Base-by-base conservation (phyloP, 1,284 basidiomycete genomes). In the Anthracocystis panici-leucophaei region DNA sequence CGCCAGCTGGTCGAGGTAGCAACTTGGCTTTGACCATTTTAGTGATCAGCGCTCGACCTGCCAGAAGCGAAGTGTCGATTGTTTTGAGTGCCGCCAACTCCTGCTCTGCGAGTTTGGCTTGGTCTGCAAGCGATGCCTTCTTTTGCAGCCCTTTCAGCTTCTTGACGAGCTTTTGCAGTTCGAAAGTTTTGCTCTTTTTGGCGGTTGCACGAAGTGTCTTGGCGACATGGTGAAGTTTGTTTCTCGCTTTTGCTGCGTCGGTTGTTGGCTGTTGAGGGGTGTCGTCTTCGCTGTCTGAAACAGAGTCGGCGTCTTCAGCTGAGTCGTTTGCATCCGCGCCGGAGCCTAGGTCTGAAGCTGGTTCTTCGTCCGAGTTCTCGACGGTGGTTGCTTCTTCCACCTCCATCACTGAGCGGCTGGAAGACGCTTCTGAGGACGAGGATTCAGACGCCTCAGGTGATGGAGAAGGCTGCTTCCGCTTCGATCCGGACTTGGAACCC, bases 101-200 rank as follows among this genome's bases (percentile, higher is more conserved):
- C 6, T 84, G 86, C 83, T 92, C 93, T 7, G 59, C 59, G 0
- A 60, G 41, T 3, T 27, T 10, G 9, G 65, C 59, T 44, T 69
- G 65, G 1, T 57, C 50, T 3, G 66, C 31, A 25, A 91, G 86
- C 42, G 53, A 57, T 2, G 40, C 1, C 33, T 65, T 75, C 60
- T 75, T 86, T 65, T 88, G 87, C 61, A 91, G 84, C 52, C 88
- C 88, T 86, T 92, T 95, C 64, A 95, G 86, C 86, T 90, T 92
- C 87, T 94, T 95, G 57, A 95, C 89, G 16, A 92, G 86, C 81
- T 92, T 92, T 85, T 92, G 92, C 0, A 90, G 89, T 86, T 97
- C 95, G 75, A 93, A 93, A 0, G 89, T 87, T 84, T 91, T 93
- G 9, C 91, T 91, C 84, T 92, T 93, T 87, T 94, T 97, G 52